Percentiles rank a stretch among this genome's conserved stretches.
These are phyloP conservation scores for Neonectria punicea DNA, from an alignment of 2,329 filamentous ascomycete species.

Conservation along the genomic window DNA sequence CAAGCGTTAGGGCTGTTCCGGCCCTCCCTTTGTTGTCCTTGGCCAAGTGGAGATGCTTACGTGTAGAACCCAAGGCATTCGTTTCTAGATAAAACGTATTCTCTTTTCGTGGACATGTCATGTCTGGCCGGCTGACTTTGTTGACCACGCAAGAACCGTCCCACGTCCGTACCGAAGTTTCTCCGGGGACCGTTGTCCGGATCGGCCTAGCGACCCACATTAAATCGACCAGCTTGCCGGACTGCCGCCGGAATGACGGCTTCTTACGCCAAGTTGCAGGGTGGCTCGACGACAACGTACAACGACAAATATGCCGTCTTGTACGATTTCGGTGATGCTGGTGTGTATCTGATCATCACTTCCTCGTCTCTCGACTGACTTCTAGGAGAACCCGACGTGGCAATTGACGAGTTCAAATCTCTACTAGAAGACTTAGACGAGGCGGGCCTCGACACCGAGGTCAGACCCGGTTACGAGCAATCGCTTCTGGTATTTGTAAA, in stretches of 20 bases:
- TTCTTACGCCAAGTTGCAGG: neutral
- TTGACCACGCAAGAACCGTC: neutral
- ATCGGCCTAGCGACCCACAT: neutral
- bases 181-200: neutral
- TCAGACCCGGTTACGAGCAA: conserved; percentile 75
- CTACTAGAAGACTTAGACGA: conserved; percentile 69
- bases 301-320: conserved; percentile 55
- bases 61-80: conserved; percentile 20
- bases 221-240: conserved; percentile 12
- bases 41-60: conserved; percentile 43
- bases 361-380: neutral
- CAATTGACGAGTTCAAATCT: conserved; percentile 47
- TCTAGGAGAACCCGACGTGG: conserved; percentile 47
- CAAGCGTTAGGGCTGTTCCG: conserved; percentile 23
- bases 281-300: conserved; percentile 35
- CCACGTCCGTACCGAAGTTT: neutral
- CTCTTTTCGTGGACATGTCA: neutral
- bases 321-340: conserved; percentile 50
- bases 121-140: neutral
- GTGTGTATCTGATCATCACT: conserved; percentile 33
- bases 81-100: neutral
- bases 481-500: conserved; percentile 75
- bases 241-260: conserved; percentile 14
- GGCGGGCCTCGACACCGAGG: conserved; percentile 75
- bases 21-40: conserved; percentile 32